These are phyloP conservation scores for Cladosporium sp. DNA, from an alignment of 2,329 filamentous ascomycete species.

Conservation along the genomic window DNA sequence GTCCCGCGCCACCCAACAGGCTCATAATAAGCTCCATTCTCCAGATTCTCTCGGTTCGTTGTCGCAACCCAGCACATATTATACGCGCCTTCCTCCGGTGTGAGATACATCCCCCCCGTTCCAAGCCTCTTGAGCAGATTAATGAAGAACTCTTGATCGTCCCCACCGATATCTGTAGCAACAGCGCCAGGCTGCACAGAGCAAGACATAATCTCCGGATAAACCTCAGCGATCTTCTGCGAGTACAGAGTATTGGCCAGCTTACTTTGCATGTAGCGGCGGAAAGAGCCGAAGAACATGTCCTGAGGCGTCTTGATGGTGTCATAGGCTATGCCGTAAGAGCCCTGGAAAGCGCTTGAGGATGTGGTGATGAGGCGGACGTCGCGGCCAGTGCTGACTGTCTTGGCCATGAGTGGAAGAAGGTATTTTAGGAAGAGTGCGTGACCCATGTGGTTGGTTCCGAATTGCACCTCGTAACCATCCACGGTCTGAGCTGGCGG, in stretches of 20 bases:
- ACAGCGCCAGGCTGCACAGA: slow-evolving; percentile 54
- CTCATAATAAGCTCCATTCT: slow-evolving; percentile 47
- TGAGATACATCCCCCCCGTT: neutral
- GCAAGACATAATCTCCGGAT: slow-evolving; percentile 47
- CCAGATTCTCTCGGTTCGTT: slow-evolving; percentile 30
- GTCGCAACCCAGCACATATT: slow-evolving; percentile 45
- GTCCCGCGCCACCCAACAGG: slow-evolving; percentile 36
- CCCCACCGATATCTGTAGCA: slow-evolving; percentile 13
- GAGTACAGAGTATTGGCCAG: slow-evolving; percentile 53
- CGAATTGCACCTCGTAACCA: slow-evolving; percentile 54
- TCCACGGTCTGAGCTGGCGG: slow-evolving; percentile 44
- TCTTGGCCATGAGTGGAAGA: slow-evolving; percentile 45
- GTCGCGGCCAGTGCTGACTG: slow-evolving; percentile 26
- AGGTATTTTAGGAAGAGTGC: slow-evolving; percentile 50
- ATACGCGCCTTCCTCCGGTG: slow-evolving; percentile 35
- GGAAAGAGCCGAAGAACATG: slow-evolving; percentile 26
- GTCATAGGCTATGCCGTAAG: neutral
- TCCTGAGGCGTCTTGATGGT: slow-evolving; percentile 3
- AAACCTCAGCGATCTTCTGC: slow-evolving; percentile 42
- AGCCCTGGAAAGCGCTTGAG: slow-evolving; percentile 5
- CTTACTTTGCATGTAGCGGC: slow-evolving; percentile 52
- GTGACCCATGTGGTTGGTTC: slow-evolving; percentile 54
- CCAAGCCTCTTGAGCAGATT: slow-evolving; percentile 20
- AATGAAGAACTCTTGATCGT: slow-evolving; percentile 15
- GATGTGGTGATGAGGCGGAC: slow-evolving; percentile 5